Conservation (phyloP, 192 early-diverging fungal species). For the Coemansia javaensis region DNA sequence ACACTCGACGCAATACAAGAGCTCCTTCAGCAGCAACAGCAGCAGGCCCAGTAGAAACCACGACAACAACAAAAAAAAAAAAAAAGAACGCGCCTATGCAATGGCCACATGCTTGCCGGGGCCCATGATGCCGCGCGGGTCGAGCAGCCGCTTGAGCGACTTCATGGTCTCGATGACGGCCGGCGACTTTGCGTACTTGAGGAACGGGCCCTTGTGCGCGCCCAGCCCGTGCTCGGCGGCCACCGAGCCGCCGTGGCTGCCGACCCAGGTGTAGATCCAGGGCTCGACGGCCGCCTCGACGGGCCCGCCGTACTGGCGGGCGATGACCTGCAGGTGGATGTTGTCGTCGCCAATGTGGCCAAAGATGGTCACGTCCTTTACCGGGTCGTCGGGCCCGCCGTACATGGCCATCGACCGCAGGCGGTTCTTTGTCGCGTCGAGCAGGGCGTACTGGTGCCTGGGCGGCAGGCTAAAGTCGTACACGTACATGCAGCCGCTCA, state of each 20-base stretch:
- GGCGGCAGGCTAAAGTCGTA: slow-evolving; percentile 47
- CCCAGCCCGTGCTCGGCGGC: slow-evolving; percentile 91
- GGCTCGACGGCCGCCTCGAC: slow-evolving; percentile 76
- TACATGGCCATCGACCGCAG: slow-evolving; percentile 17
- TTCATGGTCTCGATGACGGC: slow-evolving; percentile 83
- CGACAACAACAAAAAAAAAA: not conserved
- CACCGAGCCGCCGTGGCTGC: slow-evolving; percentile 58
- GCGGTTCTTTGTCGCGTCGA: slow-evolving; percentile 28
- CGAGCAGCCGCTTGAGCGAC: slow-evolving; percentile 75
- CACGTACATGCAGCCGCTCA: slow-evolving; percentile 48
- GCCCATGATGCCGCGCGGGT: slow-evolving; percentile 94
- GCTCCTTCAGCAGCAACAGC: slow-evolving; percentile 9
- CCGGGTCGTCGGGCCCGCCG: slow-evolving; percentile 33
- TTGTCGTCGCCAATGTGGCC: slow-evolving; percentile 98
- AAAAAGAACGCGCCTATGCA: no score
- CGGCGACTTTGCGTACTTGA: slow-evolving; percentile 80
- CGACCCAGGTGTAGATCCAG: slow-evolving; percentile 84
- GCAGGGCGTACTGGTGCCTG: slow-evolving; percentile 31
- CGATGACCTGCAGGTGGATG: slow-evolving; percentile 85
- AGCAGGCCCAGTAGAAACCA: slow-evolving; percentile 1
- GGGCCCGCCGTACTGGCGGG: slow-evolving; percentile 57
- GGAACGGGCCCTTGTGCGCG: slow-evolving; percentile 63
- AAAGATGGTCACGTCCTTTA: slow-evolving; percentile 81
- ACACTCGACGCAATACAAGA: slow-evolving; percentile 21
- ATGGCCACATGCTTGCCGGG: slow-evolving; percentile 75